phyloP scores from a whole-genome alignment of 2,329 filamentous ascomycete species.

The Curvularia verruculosa region DNA sequence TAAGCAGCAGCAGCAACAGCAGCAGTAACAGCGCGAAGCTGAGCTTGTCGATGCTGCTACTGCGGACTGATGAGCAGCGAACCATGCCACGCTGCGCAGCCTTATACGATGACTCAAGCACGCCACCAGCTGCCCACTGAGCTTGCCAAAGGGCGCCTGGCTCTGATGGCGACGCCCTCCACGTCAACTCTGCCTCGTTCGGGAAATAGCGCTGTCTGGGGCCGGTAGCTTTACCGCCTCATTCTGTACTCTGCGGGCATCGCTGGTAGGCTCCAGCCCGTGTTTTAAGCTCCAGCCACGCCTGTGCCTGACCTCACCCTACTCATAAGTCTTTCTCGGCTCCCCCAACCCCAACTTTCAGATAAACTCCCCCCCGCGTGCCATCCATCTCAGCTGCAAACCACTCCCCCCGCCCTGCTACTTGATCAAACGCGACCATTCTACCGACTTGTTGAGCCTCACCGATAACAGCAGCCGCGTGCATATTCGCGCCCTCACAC shows the following conservation, averaged over 20 bases:
- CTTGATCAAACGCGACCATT: slow-evolving; percentile 5
- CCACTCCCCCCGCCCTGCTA: not conserved
- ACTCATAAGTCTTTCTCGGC: not conserved
- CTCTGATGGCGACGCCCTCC: slow-evolving; percentile 14
- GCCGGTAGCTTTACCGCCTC: slow-evolving; percentile 33
- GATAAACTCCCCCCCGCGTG: not conserved
- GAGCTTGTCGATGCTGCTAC: slow-evolving; percentile 7
- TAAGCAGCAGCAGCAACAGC: too few relatives aligned
- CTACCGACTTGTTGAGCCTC: slow-evolving; percentile 9
- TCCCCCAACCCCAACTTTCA: not conserved
- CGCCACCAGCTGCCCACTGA: not conserved
- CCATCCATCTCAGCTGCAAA: not conserved
- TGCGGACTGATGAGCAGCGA: not conserved
- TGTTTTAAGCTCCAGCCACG: slow-evolving; percentile 32
- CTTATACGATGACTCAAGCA: slow-evolving; percentile 21
- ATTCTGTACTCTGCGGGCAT: slow-evolving; percentile 24
- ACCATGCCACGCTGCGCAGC: slow-evolving; percentile 18
- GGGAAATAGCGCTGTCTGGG: slow-evolving; percentile 25
- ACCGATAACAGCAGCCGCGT: slow-evolving; percentile 18
- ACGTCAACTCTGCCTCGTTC: slow-evolving; percentile 8
- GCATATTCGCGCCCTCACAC: too few relatives aligned
- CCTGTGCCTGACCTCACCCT: slow-evolving; percentile 18
- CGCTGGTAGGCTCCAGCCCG: slow-evolving; percentile 28
- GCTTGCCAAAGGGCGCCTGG: slow-evolving; percentile 21
- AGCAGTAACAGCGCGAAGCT: slow-evolving; percentile 9